Evolutionary conservation across 495 filamentous ascomycete genomes (phyloP), one percentile per base, ranked within the genome.

Genomic region (Staphylotrichum longicolle): DNA sequence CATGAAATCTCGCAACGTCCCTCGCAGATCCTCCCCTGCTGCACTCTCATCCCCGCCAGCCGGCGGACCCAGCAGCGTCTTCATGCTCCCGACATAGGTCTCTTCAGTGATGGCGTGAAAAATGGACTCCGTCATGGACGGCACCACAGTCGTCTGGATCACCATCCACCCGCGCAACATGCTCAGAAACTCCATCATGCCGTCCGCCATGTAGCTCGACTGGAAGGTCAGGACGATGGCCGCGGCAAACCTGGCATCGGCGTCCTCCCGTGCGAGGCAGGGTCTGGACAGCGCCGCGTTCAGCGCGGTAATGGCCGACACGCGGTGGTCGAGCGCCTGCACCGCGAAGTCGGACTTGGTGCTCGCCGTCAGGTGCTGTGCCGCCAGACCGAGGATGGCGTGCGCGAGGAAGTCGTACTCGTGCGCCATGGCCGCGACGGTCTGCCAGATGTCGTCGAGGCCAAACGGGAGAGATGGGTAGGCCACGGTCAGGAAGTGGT

Each of bases 81-180:
- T 56, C 57, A 61, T 61, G 46, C 57, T 61, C 45, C 61, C 63
- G 4, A 60, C 34, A 3, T 65, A 50, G 1, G 68, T 65, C 39
- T 72, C 65, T 7, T 69, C 66, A n/a, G 63, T 69, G 7, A 74
- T 52, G 7, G 34, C 57, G 39, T 69, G 57, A 41, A 82, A 76
- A 27, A 70, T 50, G 20, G 78, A 76, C 41, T 74, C 65, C 14
- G 41, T 47, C 15, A 54, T 39, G 8, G 66, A 52, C 32, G 70
- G 67, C 32, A 62, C 63, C 11, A 70, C 45, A 30, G 63, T 66
- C 39, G 78, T 77, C 50, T 74, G 69, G 8, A 64, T 75, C 3
- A 83, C 68, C 8, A 77, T 66, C 37, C 75, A 77, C 45, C 80
- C 80, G 20, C 79, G 68, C 42, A 82, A 70, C 71, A 82, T 81